Evolutionary conservation across 2,329 filamentous ascomycete species (phyloP), one percentile per base, ranked within the genome.

Genomic region (Pseudogymnoascus sp.): DNA sequence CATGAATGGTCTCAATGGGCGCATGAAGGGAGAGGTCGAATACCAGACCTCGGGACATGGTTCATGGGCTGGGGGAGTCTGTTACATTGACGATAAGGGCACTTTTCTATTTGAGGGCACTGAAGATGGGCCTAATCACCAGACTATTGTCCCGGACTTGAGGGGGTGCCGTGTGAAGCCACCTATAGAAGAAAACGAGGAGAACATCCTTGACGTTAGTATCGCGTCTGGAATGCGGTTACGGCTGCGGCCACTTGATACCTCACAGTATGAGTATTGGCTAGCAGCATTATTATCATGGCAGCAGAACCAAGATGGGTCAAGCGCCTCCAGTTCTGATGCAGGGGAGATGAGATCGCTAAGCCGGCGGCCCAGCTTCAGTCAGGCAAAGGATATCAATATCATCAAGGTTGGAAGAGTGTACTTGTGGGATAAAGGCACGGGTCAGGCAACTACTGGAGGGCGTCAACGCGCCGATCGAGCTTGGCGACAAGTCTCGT

Each of bases 331-430:
- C 4, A 13, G 28, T 43, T 39, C 48, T 10, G 41, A 45, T 2
- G 16, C 28, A 19, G 37, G 37, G n/a, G 61, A 62, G 6, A 7
- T 39, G 54, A 36, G 39, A 43, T 60, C 37, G 13, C 71, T 23
- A 74, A 79, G 69, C 75, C 76, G 72, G 73, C 81, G 66, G 74
- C 82, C 62, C 77, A 80, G 68, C 79, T 80, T 16, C 66, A 77
- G 77, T 13, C 72, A 71, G 19, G 65, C 70, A 21, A 95, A 88
- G 72, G 88, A 92, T 67, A 84, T 86, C 3, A 86, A 89, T 63
- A 95, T 98, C 68, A 98, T 98, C 79, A 99, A 98, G 74, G 91
- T 97, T 60, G 95, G 92, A 63, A 93, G 92, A 73, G 85, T 96
- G 73, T 87, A 92, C 72, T 81, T 96, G 57, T 97, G 93, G 93